Evolutionary conservation across 1,139 yeast genomes (phyloP), one percentile per base, ranked within the genome.

Genomic region (Blastobotrys capitulatus): DNA sequence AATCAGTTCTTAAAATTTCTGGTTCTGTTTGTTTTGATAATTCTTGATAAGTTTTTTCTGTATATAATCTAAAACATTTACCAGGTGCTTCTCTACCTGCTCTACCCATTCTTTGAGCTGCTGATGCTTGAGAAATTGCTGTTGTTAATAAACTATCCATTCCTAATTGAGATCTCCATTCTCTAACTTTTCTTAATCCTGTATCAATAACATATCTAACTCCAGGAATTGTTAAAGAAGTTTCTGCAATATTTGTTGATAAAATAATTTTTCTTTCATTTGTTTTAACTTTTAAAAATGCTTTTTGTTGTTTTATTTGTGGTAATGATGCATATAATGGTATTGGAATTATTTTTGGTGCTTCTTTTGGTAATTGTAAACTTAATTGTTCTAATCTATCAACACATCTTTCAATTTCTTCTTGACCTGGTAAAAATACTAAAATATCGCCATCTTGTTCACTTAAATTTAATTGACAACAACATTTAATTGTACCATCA

Each of bases 11-110:
- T 55, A 85, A 74, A 55, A 92, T 90, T 66, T 92, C 98, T 0
- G 97, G 90, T 61, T 90, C 97, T 15, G 95, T 92, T 62, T 88
- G 94, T 48, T 74, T 72, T 0, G 86, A 83, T 40, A 94, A 70
- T 19, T 64, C 63, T 50, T 75, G 73, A 60, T 79, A 92, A 44
- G 86, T 83, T 1, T 70, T 65, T 60, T 90, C 97, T 50, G 86
- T 82, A 64, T 85, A 94, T 36, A 92, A 70, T 53, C 98, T 73
- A 66, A 77, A 92, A 38, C 95, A 89, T 65, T 90, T 92, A 47
- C 99, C 99, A 39, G 86, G 80, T 7, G 80, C 76, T 70, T 92
- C 97, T 79, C 99, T 87, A 57, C 99, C 99, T 26, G 98, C 98
- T 76, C 99, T 86, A 66, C 99, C 99, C 51, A 94, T 83, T 68